Base-by-base conservation (phyloP, 768 basidiomycete genomes). In the Kwoniella dejecticola region DNA sequence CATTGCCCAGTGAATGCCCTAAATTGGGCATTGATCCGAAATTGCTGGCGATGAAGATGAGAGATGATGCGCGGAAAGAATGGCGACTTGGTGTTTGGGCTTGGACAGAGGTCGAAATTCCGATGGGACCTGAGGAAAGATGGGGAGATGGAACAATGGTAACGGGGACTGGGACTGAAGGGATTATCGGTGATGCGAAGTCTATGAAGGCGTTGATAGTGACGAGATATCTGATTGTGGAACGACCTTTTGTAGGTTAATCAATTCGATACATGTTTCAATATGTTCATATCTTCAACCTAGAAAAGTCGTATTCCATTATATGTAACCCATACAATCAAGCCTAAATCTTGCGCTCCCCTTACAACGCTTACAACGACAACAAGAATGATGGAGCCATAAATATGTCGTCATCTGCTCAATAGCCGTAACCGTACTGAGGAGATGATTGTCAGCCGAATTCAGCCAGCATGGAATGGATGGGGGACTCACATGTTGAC, bases 221-320 rank as follows among this genome's bases (percentile, higher is more conserved):
- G 0, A 62, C 64, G 38, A 46, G 72, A 41, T 74, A 74, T 48
- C 52, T 74, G 8, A 69, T 73, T 24, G 71, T 64, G 12, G 63
- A 60, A 19, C 33, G 42, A 27, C 50, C 38, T 4, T 4, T 40
- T 36, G 58, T 36, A 45, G 23, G 17, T 33, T 19, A 44, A 55
- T 10, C 21, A 21, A 29, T 23, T 41, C 33, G 19, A 30, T 55
- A 41, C 38, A 57, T 46, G 19, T 17, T n/a, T 23, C 42, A 42
- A 41, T 54, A 53, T 47, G 15, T 19, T 27, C n/a, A n/a, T n/a
- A n/a, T n/a, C n/a, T n/a, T 40, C 36, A 38, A 41, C 38, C 33
- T 36, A 36, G 33, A 21, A 30, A 36, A 19, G 19, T 45, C 33
- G 42, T 56, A 56, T 42, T 13, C 29, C 23, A 45, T 50, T 57